Conservation (phyloP, 2,329 filamentous ascomycete species). For the Mycosphaerella arachidis region DNA sequence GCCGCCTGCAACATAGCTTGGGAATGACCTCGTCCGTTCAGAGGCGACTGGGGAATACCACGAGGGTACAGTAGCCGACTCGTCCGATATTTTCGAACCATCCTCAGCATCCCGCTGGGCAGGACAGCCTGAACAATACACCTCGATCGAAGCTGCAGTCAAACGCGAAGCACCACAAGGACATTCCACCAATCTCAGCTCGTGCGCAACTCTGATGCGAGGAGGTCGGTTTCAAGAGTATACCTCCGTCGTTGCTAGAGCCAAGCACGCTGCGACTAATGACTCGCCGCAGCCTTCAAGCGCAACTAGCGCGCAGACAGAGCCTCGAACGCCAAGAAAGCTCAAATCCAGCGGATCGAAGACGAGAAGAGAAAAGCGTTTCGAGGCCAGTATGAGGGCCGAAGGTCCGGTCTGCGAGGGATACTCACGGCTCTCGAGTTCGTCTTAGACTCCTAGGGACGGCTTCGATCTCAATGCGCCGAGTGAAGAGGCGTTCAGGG, state of each 20-base stretch:
- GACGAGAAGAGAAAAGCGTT: neutral
- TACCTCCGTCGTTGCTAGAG: too few relatives aligned
- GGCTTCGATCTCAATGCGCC: neutral
- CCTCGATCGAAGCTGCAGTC: neutral
- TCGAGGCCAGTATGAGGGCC: neutral
- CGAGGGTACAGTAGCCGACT: neutral
- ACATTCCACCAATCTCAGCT: too few relatives aligned
- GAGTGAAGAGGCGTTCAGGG: neutral
- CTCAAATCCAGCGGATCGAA: neutral
- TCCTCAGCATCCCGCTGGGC: neutral
- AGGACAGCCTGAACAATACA: neutral
- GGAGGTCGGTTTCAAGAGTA: too few relatives aligned
- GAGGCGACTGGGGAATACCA: neutral
- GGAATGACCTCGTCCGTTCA: neutral
- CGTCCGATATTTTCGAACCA: neutral
- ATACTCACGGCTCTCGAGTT: neutral
- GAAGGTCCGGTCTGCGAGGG: neutral
- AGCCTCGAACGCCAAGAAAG: too few relatives aligned
- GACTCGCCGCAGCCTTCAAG: too few relatives aligned
- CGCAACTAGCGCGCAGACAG: too few relatives aligned
- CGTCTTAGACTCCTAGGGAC: neutral
- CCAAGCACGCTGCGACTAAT: too few relatives aligned
- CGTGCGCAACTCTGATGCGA: too few relatives aligned
- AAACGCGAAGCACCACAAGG: too few relatives aligned
- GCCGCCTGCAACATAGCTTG: too few relatives aligned